These are phyloP conservation scores for Solanum pinnatisectum DNA, from an alignment of 257 asterid species.

Conservation along the genomic window DNA sequence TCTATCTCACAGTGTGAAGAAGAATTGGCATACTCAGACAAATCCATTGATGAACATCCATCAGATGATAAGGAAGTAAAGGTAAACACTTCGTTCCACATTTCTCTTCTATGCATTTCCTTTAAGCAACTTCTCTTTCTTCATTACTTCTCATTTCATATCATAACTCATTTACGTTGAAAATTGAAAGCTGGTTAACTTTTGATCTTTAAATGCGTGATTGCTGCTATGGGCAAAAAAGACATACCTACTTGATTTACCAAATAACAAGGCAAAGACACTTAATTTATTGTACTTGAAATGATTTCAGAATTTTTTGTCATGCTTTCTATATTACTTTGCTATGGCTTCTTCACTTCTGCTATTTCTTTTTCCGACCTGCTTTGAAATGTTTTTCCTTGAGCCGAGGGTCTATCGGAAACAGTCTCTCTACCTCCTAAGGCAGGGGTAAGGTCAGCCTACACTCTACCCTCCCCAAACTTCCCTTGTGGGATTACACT, in stretches of 20 bases:
- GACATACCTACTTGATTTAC: not conserved
- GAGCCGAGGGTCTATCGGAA: not conserved
- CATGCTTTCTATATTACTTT: not conserved
- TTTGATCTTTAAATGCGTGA: not conserved
- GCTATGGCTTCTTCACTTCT: not conserved
- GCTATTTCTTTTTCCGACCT: not conserved
- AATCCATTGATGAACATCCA: conserved; percentile 23
- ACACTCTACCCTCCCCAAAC: not conserved
- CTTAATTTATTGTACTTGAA: not conserved
- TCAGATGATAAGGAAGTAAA: conserved; percentile 27
- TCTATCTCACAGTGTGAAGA: conserved; percentile 26
- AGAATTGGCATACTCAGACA: conserved; percentile 21
- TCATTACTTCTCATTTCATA: not conserved
- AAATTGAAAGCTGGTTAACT: not conserved
- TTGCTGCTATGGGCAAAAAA: not conserved
- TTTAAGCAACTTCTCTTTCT: not conserved
- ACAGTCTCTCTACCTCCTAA: not conserved
- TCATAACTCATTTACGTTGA: not conserved
- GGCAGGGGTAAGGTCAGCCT: not conserved
- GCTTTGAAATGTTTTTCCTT: not conserved
- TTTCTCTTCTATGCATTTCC: not conserved
- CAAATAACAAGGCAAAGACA: not conserved
- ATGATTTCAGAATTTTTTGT: not conserved
- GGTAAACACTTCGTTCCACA: conserved; percentile 26
- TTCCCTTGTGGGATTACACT: not conserved